Conservation (phyloP, 108 stramenopile species). For the Nitzschia sp. region DNA sequence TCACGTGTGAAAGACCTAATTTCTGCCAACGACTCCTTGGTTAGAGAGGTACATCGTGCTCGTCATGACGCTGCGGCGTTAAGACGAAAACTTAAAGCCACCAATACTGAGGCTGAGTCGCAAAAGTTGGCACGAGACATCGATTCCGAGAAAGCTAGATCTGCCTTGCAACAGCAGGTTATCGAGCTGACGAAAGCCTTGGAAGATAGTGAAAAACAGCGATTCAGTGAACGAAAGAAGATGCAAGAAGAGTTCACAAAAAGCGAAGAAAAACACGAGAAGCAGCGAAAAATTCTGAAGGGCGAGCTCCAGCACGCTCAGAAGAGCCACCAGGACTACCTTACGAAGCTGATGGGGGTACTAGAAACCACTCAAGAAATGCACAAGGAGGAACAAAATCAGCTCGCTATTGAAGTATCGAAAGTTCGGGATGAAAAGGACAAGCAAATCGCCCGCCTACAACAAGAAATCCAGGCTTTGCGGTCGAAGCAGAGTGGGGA, state of each 20-base stretch:
- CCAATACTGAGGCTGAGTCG: conserved; percentile 35
- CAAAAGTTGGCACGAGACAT: conserved; percentile 30
- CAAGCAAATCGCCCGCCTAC: conserved; percentile 22
- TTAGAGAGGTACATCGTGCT: conserved; percentile 10
- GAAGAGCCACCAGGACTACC: conserved; percentile 56
- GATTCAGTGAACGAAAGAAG: conserved; percentile 27
- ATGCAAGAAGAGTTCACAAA: conserved; percentile 24
- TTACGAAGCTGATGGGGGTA: conserved; percentile 63
- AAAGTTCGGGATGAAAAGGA: conserved; percentile 30
- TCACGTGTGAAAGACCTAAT: conserved; percentile 7
- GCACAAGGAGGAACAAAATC: conserved; percentile 27
- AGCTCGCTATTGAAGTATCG: conserved; percentile 26
- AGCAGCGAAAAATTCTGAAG: conserved; percentile 45
- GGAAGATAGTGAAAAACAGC: background rate
- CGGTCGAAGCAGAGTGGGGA: background rate
- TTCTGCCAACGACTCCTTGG: conserved; percentile 12
- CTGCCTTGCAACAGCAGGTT: conserved; percentile 37
- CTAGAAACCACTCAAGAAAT: conserved; percentile 55
- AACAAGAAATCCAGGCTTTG: conserved; percentile 30
- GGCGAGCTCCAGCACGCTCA: conserved; percentile 59
- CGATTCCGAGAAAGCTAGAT: conserved; percentile 34
- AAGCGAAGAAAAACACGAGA: conserved; percentile 44
- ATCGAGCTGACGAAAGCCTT: conserved; percentile 12
- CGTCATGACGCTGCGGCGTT: conserved; percentile 27
- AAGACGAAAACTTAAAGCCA: conserved; percentile 27